phyloP scores from a whole-genome alignment of 1,284 basidiomycete species.

The Apiotrichum akiyoshidainum region DNA sequence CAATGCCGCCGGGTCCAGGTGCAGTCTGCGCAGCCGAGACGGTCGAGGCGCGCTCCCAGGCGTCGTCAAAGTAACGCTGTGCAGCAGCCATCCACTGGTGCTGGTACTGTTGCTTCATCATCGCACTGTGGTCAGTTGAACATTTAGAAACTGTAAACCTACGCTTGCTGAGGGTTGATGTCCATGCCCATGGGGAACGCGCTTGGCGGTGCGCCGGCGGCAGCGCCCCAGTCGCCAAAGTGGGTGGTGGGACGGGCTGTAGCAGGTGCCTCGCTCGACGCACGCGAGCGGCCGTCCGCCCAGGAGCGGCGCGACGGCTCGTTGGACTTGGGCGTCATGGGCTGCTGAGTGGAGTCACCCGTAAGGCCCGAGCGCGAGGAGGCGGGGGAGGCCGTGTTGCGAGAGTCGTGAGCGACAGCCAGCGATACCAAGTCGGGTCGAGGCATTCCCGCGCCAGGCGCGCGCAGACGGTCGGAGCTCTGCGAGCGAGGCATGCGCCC shows the following conservation, averaged over 20 bases:
- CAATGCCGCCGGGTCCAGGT: conserved; percentile 1
- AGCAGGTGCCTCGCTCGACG: background rate
- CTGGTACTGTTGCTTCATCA: conserved; percentile 45
- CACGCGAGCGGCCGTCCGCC: conserved; percentile 14
- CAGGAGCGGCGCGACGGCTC: conserved; percentile 19
- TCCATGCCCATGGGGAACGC: conserved; percentile 6
- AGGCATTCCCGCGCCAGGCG: background rate
- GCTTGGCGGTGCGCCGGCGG: background rate
- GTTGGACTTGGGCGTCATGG: conserved; percentile 26
- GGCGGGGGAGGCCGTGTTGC: conserved; percentile 23
- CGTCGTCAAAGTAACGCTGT: conserved; percentile 41
- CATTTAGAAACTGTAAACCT: background rate
- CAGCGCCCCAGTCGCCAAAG: conserved; percentile 10
- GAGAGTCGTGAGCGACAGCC: conserved; percentile 3
- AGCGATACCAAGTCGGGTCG: conserved; percentile 7
- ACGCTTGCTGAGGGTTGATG: conserved; percentile 10
- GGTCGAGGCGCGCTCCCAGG: conserved; percentile 43
- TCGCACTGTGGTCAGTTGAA: conserved; percentile 9
- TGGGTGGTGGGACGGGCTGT: conserved; percentile 6
- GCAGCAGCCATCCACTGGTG: conserved; percentile 45
- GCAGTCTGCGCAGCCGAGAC: conserved; percentile 24
- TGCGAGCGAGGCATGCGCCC: conserved; percentile 1
- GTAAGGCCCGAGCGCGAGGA: conserved; percentile 27
- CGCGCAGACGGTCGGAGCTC: conserved; percentile 9
- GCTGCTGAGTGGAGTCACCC: conserved; percentile 24